Evolutionary conservation across 495 filamentous ascomycete species (phyloP), one percentile per base, ranked within the genome.

Genomic region (Extremus antarcticus): DNA sequence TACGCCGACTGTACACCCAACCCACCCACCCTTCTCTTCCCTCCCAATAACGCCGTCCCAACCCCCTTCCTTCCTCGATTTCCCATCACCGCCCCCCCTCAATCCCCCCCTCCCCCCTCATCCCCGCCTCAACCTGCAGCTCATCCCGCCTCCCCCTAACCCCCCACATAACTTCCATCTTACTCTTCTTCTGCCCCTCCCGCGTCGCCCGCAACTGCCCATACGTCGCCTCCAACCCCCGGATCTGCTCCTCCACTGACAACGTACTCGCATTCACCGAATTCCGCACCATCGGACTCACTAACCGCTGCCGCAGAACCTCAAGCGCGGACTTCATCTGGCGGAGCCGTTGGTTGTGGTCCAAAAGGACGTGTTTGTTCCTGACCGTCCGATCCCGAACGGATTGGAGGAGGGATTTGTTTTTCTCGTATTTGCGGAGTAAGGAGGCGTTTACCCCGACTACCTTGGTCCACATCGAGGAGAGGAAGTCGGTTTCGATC

Each of bases 341-440:
- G 8, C 87, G 69, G 7, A 95, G 76, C 43, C 86, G 84, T 22
- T 82, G 78, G 61, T 91, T 90, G 63, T 95, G 88, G 50, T 90
- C 86, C 24, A 89, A 78, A 1, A 95, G 74, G 10, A 91, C 77
- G 38, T 80, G 80, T 62, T 94, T 94, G 69, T 94, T 94, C n/a
- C 78, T 75, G 13, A 91, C 82, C 11, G 90, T 95, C 61, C 83
- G 85, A 24, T 82, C 78, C 52, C 88, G 81, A 45, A 95, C 84
- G 57, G 82, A 85, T 23, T 75, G 76, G 24, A 95, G 81, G 1
- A 72, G 73, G 35, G 78, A 72, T 51, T 83, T 82, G 71, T 95
- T 95, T 68, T 85, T 84, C 65, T 95, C 88, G 69, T 86, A 95
- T 68, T 95, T 95, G 68, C 79, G 80, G 0, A 95, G 76, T 38